A percentile compares a stretch with the other conserved stretches of the same genome.
These are phyloP conservation scores for Dryas drummondii DNA, from an alignment of 306 rosid species.

Conservation along the genomic window DNA sequence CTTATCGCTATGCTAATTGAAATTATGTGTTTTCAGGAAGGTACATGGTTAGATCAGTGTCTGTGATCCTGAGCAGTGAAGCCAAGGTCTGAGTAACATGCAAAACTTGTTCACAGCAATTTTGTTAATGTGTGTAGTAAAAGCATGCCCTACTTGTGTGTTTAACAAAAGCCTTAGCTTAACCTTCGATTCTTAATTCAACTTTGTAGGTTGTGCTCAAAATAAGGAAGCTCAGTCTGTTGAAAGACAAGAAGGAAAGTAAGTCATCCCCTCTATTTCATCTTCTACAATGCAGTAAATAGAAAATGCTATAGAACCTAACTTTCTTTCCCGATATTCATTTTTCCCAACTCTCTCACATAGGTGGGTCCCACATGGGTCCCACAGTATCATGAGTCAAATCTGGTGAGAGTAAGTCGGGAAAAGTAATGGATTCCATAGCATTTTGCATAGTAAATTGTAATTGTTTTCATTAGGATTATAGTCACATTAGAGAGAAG, in stretches of 20 bases:
- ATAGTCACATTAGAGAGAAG: neutral
- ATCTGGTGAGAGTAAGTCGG: neutral
- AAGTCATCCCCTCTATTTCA: slow-evolving; percentile 24
- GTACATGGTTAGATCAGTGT: slow-evolving; percentile 57
- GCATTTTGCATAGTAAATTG: neutral
- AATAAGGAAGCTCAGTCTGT: slow-evolving; percentile 61
- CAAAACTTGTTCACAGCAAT: neutral
- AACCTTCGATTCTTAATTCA: slow-evolving; percentile 17
- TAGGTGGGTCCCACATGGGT: no score
- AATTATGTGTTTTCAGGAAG: slow-evolving; percentile 49
- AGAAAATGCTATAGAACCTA: no score
- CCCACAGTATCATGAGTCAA: no score
- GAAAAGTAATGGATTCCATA: neutral
- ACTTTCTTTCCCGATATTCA: neutral
- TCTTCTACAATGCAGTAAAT: neutral
- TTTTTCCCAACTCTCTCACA: no score
- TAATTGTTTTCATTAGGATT: neutral
- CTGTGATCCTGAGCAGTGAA: slow-evolving; percentile 54
- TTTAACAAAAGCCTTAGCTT: neutral
- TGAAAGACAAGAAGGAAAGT: slow-evolving; percentile 72
- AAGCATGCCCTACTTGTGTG: neutral
- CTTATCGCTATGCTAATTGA: neutral
- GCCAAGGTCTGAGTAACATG: slow-evolving; percentile 49
- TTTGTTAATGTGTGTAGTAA: neutral
- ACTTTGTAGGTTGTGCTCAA: slow-evolving; percentile 64